Evolutionary conservation across 1,284 basidiomycete genomes (phyloP).

Genomic region (Mycosarcoma mackinlayi): DNA sequence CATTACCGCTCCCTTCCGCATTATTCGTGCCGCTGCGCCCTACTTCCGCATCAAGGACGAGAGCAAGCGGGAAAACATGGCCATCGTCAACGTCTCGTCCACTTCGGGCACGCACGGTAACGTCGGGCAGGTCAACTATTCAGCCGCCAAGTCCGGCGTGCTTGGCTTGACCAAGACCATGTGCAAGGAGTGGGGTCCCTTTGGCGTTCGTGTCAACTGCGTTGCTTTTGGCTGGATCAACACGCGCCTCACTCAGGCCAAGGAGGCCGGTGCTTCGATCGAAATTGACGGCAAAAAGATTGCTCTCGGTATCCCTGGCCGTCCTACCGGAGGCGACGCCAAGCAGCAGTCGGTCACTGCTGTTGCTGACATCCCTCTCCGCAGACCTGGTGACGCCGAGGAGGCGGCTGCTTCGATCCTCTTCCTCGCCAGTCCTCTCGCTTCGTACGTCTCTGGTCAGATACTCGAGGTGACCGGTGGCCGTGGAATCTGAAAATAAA

Average conservation of each 20-base stretch:
- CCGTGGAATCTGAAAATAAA: conserved; percentile 52
- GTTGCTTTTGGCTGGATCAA: conserved; percentile 81
- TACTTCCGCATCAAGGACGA: conserved; percentile 82
- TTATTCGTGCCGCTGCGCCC: conserved; percentile 83
- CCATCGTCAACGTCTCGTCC: conserved; percentile 56
- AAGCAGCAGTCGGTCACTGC: conserved; percentile 70
- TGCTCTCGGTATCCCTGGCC: conserved; percentile 74
- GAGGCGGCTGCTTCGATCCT: conserved; percentile 76
- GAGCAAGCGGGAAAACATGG: conserved; percentile 74
- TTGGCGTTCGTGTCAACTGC: conserved; percentile 79
- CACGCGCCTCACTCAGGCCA: conserved; percentile 77
- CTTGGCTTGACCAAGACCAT: conserved; percentile 82
- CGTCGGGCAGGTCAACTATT: conserved; percentile 84
- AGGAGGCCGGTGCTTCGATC: conserved; percentile 80
- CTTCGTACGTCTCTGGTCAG: conserved; percentile 83
- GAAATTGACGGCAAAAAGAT: conserved; percentile 85
- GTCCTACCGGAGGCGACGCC: conserved; percentile 74
- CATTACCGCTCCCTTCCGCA: conserved; percentile 76
- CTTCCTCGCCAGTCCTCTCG: conserved; percentile 75
- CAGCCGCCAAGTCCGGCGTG: conserved; percentile 57
- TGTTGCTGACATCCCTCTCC: conserved; percentile 76
- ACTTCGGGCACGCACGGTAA: conserved; percentile 61
- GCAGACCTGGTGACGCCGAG: conserved; percentile 79
- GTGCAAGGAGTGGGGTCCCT: conserved; percentile 86
- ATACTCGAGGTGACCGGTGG: conserved; percentile 72